These are phyloP conservation scores for Pugionium dolabratum DNA, from an alignment of 345 rosid genomes.

Conservation along the genomic window DNA sequence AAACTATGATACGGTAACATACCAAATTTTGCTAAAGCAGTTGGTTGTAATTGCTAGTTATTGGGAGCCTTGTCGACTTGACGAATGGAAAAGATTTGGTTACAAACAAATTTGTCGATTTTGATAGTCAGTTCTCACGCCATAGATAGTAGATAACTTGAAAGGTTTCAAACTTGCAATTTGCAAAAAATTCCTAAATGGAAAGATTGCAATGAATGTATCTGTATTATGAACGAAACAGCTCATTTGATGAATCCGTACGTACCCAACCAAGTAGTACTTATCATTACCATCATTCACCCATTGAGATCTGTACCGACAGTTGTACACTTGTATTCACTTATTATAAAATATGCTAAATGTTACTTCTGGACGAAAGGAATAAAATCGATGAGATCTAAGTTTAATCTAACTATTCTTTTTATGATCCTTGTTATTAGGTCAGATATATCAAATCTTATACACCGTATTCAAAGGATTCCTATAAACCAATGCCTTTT, in stretches of 20 bases:
- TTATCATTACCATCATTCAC: conserved; percentile 7
- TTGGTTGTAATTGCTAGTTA: too few species aligned
- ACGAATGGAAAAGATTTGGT: too few species aligned
- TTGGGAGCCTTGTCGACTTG: too few species aligned
- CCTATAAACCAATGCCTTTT: too few species aligned
- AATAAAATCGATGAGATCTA: conserved; percentile 28
- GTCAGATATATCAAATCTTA: conserved; percentile 25
- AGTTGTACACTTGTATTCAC: conserved; percentile 36
- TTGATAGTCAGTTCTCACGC: too few species aligned
- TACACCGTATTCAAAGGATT: conserved; percentile 23
- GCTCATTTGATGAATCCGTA: conserved; percentile 31
- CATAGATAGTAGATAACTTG: background rate
- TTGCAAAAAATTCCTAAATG: too few species aligned
- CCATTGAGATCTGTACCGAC: conserved; percentile 32
- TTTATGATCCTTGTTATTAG: conserved; percentile 2
- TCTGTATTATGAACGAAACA: background rate
- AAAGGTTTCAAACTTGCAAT: background rate
- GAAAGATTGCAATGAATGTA: conserved; percentile 5
- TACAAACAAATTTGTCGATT: too few species aligned
- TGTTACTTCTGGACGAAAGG: conserved; percentile 8
- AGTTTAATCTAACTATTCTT: conserved; percentile 15
- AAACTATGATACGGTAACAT: too few species aligned
- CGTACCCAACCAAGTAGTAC: conserved; percentile 3
- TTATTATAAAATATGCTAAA: conserved; percentile 11
- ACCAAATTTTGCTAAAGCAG: too few species aligned